Base-by-base conservation (phyloP, 176 grass and related monocot species). In the Hsuehochloa calcarea region DNA sequence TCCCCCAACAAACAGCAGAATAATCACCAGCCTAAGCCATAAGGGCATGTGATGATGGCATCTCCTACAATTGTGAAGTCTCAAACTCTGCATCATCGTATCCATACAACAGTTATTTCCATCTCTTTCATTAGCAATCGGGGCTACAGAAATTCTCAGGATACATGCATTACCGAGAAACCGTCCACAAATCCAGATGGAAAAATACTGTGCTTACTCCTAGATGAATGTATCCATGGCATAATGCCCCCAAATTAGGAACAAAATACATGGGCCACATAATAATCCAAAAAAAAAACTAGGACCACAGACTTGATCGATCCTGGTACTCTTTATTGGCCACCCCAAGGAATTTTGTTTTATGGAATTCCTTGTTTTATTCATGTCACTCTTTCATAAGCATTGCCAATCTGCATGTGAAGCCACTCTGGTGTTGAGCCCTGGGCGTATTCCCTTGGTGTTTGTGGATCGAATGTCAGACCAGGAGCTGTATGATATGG, bases 311-410 rank as follows among this genome's bases (percentile, higher is more conserved):
- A 84, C 61, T 73, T 72, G 63, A 80, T 80, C 52, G 26, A 86
- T 84, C 79, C 75, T 16, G 20, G 76, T 63, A 79, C 45, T 34
- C 66, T 83, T 86, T 60, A 87, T 86, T 88, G 70, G 50, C 25
- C 82, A 41, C 35, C 43, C 16, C 65, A 58, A 73, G 55, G 72
- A 59, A 69, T 76, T 35, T 60, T 43, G 34, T 79, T 63, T 34
- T 82, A 13, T 20, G 3, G 27, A 8, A 1, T 60, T 67, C 39
- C 50, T 27, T 58, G 56, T 54, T 73, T 52, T 77, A 70, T 87
- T 88, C 86, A 93, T 90, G 88, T 90, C 72, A 91, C 92, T 62
- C 89, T 82, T 84, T 94, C 92, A 67, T 91, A 94, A 37, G 92
- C 89, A 81, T 51, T 90, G 17, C 92, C 89, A 39, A 91, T 78